Conservation (phyloP, 345 rosid species). For the Tarenaya hassleriana region DNA sequence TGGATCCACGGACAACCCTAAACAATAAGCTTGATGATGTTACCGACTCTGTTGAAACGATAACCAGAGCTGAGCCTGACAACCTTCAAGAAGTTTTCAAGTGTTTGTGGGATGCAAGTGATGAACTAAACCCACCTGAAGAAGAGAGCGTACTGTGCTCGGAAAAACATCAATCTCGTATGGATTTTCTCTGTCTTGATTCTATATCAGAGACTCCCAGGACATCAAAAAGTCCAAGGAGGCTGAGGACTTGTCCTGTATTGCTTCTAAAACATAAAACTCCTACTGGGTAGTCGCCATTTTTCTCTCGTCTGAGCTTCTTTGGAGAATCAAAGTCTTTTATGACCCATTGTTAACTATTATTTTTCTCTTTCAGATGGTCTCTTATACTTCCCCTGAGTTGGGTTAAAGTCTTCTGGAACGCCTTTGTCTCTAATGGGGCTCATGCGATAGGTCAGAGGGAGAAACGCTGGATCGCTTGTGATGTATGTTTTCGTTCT, state of each 20-base stretch:
- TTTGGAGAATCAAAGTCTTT: constrained; percentile 9
- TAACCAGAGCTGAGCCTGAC: constrained; percentile 25
- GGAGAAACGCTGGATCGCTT: constrained; percentile 83
- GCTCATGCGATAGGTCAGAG: constrained; percentile 75
- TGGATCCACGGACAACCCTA: constrained; percentile 51
- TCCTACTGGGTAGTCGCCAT: constrained; percentile 44
- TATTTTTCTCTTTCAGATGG: constrained; percentile 53
- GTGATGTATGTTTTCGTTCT: constrained; percentile 42
- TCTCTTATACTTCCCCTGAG: constrained; percentile 72
- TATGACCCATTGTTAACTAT: constrained; percentile 8
- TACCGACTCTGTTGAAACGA: constrained; percentile 21
- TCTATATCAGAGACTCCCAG: constrained; percentile 23
- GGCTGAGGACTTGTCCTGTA: constrained; percentile 61
- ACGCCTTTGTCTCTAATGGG: constrained; percentile 52
- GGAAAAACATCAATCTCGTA: constrained; percentile 49
- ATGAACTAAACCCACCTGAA: constrained; percentile 42
- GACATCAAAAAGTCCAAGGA: constrained; percentile 33
- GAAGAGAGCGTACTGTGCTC: constrained; percentile 56
- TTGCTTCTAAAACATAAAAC: constrained; percentile 55
- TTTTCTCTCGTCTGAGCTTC: constrained; percentile 12
- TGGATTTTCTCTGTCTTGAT: constrained; percentile 52
- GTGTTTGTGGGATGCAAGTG: constrained; percentile 56
- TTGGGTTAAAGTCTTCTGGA: constrained; percentile 80
- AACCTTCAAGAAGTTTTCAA: constrained; percentile 21
- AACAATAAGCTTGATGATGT: constrained; percentile 26